Evolutionary conservation across 208 protist genomes (phyloP).

Genomic region (Crithidia expoeki): DNA sequence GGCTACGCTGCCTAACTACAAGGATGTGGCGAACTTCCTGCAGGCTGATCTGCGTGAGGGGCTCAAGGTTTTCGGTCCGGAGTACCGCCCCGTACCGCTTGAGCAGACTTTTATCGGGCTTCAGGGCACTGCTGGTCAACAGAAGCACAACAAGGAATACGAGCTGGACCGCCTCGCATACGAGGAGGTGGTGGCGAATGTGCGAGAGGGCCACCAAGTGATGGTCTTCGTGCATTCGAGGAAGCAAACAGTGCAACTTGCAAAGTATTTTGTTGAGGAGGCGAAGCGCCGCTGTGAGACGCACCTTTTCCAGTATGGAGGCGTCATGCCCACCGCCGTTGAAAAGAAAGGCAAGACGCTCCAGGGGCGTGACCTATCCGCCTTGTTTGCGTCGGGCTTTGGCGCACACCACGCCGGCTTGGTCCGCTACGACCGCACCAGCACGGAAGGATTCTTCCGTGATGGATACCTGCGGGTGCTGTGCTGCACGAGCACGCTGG

Average conservation of each 20-base stretch:
- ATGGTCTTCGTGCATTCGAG: conserved; percentile 99
- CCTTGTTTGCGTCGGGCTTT: conserved; percentile 92
- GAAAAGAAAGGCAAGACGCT: conserved; percentile 63
- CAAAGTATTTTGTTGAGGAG: conserved; percentile 90
- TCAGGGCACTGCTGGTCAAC: conserved; percentile 18
- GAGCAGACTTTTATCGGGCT: conserved; percentile 97
- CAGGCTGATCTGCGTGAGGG: conserved; percentile 92
- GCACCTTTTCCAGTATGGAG: conserved; percentile 65
- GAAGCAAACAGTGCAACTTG: conserved; percentile 95
- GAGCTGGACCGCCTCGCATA: conserved; percentile 79
- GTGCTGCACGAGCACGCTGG: conserved; percentile 98
- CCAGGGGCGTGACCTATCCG: conserved; percentile 85
- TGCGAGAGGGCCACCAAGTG: conserved; percentile 95
- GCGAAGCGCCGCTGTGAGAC: conserved; percentile 59
- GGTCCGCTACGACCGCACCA: conserved; percentile 93
- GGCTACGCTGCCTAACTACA: conserved; percentile 99
- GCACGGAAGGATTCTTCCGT: conserved; percentile 96
- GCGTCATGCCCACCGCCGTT: conserved; percentile 44
- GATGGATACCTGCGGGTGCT: conserved; percentile 95
- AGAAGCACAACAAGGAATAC: conserved; percentile 59
- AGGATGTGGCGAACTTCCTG: conserved; percentile 98
- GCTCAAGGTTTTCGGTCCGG: conserved; percentile 96
- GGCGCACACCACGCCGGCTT: conserved; percentile 98
- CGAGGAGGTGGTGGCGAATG: conserved; percentile 77
- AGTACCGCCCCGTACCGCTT: conserved; percentile 98